Base-by-base conservation (phyloP, 768 basidiomycete genomes). In the Candolleomyces eurysporus region DNA sequence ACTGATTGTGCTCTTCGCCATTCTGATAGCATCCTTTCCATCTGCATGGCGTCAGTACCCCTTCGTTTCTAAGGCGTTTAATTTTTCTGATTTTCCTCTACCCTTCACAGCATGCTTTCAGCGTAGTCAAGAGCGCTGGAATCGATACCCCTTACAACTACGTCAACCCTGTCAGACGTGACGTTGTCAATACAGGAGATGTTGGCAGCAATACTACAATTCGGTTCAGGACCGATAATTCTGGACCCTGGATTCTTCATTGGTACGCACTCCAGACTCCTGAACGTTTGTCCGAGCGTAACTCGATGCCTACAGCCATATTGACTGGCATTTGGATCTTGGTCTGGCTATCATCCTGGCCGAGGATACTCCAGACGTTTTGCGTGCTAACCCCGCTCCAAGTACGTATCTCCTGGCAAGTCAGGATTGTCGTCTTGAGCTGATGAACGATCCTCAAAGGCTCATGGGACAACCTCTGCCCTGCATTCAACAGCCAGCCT, bases 141-240 rank as follows among this genome's bases (percentile, higher is more conserved):
- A 78, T 67, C 59, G 63, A 61, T 11, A 61, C 39, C 39, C 39
- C 16, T 5, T 77, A 74, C 64, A 83, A 84, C 69, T 82, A 76
- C 46, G 65, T 65, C 16, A 84, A 89, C 69, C 89, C 90, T 0
- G 78, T 76, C 49, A 63, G 76, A 48, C 75, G 87, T n/a, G 88
- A 90, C 68, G 84, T 84, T 2, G 80, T 87, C 43, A 75, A 70
- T 58, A 78, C 82, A 6, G 76, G 78, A 8, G 45, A 63, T 32
- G 66, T 61, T 19, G 69, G 67, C 0, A 81, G 81, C 59, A 77
- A 77, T 21, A 79, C 82, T 21, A 83, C 83, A 0, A 75, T 92
- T 49, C 82, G 88, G 5, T 90, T 88, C 75, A 71, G 71, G 31
- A 88, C 89, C 0, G 83, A 91, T 66, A 90, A 90, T 70, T 72